Evolutionary conservation across 805 yeast species (phyloP), one percentile per base, ranked within the genome.

Genomic region (Candida wancherniae): DNA sequence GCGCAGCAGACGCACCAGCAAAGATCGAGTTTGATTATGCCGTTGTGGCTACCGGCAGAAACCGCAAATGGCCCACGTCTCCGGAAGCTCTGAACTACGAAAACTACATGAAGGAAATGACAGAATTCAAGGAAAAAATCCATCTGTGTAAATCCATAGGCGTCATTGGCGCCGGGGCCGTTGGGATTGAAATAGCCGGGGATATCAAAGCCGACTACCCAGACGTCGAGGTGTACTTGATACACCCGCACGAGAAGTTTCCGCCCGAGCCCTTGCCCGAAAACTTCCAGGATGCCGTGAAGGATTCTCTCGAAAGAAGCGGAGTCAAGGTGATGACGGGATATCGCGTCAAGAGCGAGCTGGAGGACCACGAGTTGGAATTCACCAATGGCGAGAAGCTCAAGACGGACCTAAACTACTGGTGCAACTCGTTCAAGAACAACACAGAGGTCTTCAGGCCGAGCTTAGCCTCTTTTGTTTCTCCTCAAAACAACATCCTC

Each of bases 41-140:
- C 13, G 53, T 73, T 8, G 46, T 61, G 31, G 73, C 77, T 4
- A 51, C 71, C 2, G 79, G 79, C 1, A 55, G 78, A 46, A 57
- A 71, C 31, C 53, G 79, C 37, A 53, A 55, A 24, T 72, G 76
- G 75, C 80, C 79, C 9, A 63, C 70, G 21, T 71, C 73, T 20
- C 79, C 78, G 3, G 45, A 54, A n/a, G 75, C 68, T 0, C 43
- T 40, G 26, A 63, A 66, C 9, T 52, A 46, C 29, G 55, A 57
- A 11, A 48, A 46, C 6, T 72, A 57, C 40, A 34, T 63, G 16
- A 35, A 48, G 12, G 79, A 74, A 40, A 71, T 73, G 75, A 29
- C 36, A 4, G 41, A 46, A 13, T 55, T 61, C 22, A 42, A 44
- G 16, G 40, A 44, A 1, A 47, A 50, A n/a, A 58, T 73, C 28